Conservation (phyloP, 1,284 basidiomycete species). For the Somion occarium region DNA sequence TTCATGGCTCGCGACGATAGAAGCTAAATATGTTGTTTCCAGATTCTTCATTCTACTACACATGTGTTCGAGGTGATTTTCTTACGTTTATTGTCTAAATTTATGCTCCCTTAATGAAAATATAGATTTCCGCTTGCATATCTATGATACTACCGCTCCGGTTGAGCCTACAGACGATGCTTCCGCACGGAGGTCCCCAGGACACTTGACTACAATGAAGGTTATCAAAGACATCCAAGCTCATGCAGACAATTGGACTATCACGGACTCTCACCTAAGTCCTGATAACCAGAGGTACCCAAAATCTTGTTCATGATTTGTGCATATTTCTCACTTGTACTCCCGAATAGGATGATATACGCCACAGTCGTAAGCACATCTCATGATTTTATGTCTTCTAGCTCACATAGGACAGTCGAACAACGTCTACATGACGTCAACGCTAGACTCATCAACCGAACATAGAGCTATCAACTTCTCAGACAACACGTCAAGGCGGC, state of each 20-base stretch:
- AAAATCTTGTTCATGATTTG: background rate
- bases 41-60: slow-evolving; percentile 83
- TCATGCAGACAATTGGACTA: slow-evolving; percentile 78
- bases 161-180: slow-evolving; percentile 15
- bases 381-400: background rate
- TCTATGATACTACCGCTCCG: slow-evolving; percentile 76
- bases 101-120: slow-evolving; percentile 7
- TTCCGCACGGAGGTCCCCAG: slow-evolving; percentile 24
- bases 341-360: slow-evolving; percentile 76
- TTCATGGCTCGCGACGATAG: background rate
- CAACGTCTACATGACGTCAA: slow-evolving; percentile 83
- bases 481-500: slow-evolving; percentile 32
- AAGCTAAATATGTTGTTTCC: slow-evolving; percentile 17
- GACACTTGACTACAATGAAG: slow-evolving; percentile 66
- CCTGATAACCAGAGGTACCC: slow-evolving; percentile 83
- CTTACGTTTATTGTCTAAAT: background rate
- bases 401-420: slow-evolving; percentile 40
- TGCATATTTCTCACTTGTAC: slow-evolving; percentile 5
- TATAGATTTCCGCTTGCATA: slow-evolving; percentile 81
- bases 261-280: slow-evolving; percentile 92
- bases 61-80: slow-evolving; percentile 67
- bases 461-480: slow-evolving; percentile 76
- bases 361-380: slow-evolving; percentile 66
- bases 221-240: slow-evolving; percentile 79
- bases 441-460: slow-evolving; percentile 61